phyloP scores from a whole-genome alignment of 179 eudicot genomes.

The Silene noctiflora region DNA sequence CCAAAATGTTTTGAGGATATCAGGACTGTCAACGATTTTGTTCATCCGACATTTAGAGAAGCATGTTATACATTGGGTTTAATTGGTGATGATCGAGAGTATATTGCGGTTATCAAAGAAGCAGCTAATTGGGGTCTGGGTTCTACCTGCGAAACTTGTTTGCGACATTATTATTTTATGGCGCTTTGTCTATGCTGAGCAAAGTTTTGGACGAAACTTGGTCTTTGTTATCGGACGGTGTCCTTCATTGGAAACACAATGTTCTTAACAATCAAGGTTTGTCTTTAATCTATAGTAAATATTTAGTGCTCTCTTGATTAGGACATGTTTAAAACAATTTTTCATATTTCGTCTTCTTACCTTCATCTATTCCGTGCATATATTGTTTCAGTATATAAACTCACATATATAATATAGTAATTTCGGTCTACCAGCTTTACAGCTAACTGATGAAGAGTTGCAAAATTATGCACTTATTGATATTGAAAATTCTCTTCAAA shows the following conservation, averaged over 20 bases:
- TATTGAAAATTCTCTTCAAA: too few relatives aligned
- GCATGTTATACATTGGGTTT: constrained; percentile 13
- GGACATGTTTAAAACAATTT: too few relatives aligned
- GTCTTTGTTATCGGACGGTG: background rate
- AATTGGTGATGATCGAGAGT: constrained; percentile 18
- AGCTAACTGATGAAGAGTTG: background rate
- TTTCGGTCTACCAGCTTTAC: background rate
- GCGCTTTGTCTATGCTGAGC: too few relatives aligned
- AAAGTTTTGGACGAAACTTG: background rate
- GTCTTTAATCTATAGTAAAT: too few relatives aligned
- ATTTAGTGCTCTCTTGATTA: too few relatives aligned
- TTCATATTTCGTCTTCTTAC: too few relatives aligned
- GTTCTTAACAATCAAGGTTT: background rate
- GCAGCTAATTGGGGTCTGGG: background rate
- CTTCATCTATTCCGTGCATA: too few relatives aligned
- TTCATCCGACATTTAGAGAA: background rate
- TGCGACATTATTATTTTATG: background rate
- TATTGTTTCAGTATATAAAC: too few relatives aligned
- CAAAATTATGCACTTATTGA: too few relatives aligned
- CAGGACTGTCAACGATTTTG: background rate
- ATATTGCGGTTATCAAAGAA: background rate
- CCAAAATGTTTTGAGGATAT: too few relatives aligned
- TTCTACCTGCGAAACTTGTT: background rate
- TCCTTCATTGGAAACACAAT: too few relatives aligned
- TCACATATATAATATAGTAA: background rate